Conservation (phyloP, 345 rosid genomes). For the Acer campestre region DNA sequence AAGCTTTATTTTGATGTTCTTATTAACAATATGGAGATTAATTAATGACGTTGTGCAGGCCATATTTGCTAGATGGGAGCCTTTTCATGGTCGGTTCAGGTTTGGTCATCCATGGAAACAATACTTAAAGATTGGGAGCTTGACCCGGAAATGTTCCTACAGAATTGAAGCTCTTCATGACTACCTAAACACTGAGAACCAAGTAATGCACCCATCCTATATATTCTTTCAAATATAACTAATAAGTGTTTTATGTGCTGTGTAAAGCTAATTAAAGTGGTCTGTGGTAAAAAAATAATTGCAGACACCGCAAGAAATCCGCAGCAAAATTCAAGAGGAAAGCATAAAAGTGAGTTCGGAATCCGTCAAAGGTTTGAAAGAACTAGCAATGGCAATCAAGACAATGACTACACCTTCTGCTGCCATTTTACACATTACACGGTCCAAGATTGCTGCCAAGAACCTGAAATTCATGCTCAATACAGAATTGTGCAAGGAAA, state of each 20-base stretch:
- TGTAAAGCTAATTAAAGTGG: background rate
- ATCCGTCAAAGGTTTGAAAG: conserved; percentile 38
- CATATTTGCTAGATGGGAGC: conserved; percentile 48
- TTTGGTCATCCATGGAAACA: conserved; percentile 50
- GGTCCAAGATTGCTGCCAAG: conserved; percentile 30
- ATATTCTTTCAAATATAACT: background rate
- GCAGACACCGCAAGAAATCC: conserved; percentile 29
- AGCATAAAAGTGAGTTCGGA: conserved; percentile 32
- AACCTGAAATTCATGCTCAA: conserved; percentile 24
- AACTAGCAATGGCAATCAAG: conserved; percentile 29
- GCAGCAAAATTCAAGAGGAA: conserved; percentile 26
- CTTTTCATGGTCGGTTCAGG: conserved; percentile 39
- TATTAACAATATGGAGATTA: background rate
- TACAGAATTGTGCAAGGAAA: conserved; percentile 20
- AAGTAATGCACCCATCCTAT: background rate
- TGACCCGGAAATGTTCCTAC: conserved; percentile 42
- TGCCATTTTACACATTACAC: conserved; percentile 26
- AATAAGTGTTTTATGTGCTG: background rate
- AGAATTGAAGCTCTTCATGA: conserved; percentile 33
- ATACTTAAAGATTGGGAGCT: conserved; percentile 32
- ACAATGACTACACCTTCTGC: conserved; percentile 29
- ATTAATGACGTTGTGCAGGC: conserved; percentile 24
- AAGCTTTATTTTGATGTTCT: too few species aligned
- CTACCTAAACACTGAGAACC: conserved; percentile 13
- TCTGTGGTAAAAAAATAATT: background rate